Conservation (phyloP, 495 filamentous ascomycete species). For the Penicillium lividum region DNA sequence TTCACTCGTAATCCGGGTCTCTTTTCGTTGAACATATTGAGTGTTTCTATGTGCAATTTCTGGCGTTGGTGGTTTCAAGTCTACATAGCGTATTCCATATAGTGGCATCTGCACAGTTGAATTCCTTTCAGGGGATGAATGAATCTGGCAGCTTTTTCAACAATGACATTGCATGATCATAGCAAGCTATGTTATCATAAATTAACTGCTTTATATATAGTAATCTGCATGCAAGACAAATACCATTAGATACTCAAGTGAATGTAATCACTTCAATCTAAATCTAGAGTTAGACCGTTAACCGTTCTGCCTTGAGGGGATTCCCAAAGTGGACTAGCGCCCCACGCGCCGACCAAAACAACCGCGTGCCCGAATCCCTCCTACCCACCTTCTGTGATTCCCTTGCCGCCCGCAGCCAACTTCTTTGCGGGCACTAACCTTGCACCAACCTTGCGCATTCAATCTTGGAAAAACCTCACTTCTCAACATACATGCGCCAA, state of each 20-base stretch:
- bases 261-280: too few species aligned
- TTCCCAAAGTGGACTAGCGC: constrained; percentile 43
- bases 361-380: constrained; percentile 45
- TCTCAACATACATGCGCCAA: neutral
- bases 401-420: constrained; percentile 26
- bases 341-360: constrained; percentile 54
- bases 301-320: constrained; percentile 11
- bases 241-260: too few species aligned
- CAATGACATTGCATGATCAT: constrained; percentile 8
- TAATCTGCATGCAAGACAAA: too few species aligned
- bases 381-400: constrained; percentile 28
- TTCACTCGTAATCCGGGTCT: neutral
- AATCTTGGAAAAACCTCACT: constrained; percentile 1
- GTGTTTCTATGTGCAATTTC: constrained; percentile 9
- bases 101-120: constrained; percentile 25
- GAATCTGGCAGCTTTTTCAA: constrained; percentile 7
- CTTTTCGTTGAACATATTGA: constrained; percentile 24
- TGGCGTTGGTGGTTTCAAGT: constrained; percentile 20
- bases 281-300: neutral
- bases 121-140: neutral
- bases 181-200: neutral
- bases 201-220: too few species aligned
- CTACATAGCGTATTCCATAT: constrained; percentile 26
- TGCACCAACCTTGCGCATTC: neutral
- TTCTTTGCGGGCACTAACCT: constrained; percentile 16